Conservation (phyloP, 2,329 filamentous ascomycete species). For the Mollisia scopiformis region DNA sequence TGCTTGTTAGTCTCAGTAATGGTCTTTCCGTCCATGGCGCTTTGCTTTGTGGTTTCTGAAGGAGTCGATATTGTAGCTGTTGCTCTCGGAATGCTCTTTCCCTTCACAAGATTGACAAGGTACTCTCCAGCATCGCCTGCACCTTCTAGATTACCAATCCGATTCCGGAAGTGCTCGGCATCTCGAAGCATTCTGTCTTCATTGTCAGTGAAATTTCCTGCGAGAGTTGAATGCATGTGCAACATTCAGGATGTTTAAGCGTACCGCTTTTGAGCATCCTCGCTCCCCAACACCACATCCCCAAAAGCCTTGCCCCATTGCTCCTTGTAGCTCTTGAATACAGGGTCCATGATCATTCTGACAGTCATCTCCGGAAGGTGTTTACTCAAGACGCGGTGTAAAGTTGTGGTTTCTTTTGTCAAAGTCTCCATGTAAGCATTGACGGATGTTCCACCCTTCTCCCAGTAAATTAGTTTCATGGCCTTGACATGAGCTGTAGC, state of each 20-base stretch:
- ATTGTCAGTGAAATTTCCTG: constrained; percentile 3
- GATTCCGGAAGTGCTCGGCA: constrained; percentile 62
- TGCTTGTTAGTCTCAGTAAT: not conserved
- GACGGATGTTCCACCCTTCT: constrained; percentile 45
- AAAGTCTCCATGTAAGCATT: constrained; percentile 72
- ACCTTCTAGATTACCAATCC: constrained; percentile 65
- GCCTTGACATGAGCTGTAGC: constrained; percentile 63
- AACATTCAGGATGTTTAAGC: constrained; percentile 24
- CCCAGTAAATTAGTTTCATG: constrained; percentile 70
- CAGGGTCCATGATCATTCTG: constrained; percentile 69
- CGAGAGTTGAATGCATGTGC: no score
- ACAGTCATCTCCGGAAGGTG: constrained; percentile 68
- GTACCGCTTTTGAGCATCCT: constrained; percentile 63
- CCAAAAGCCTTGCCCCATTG: constrained; percentile 67
- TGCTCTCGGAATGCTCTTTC: constrained; percentile 46
- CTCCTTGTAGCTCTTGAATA: constrained; percentile 68
- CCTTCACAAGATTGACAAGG: constrained; percentile 64
- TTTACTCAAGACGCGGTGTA: constrained; percentile 70
- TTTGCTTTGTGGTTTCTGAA: not conserved
- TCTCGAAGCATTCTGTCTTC: constrained; percentile 61
- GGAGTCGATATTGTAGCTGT: constrained; percentile 4
- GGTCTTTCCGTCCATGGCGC: constrained; percentile 1
- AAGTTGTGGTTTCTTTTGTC: constrained; percentile 69
- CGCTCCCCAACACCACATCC: constrained; percentile 60
- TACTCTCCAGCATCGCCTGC: constrained; percentile 71